Base-by-base conservation (phyloP, 768 basidiomycete genomes). In the Panaeolus cyanescens region DNA sequence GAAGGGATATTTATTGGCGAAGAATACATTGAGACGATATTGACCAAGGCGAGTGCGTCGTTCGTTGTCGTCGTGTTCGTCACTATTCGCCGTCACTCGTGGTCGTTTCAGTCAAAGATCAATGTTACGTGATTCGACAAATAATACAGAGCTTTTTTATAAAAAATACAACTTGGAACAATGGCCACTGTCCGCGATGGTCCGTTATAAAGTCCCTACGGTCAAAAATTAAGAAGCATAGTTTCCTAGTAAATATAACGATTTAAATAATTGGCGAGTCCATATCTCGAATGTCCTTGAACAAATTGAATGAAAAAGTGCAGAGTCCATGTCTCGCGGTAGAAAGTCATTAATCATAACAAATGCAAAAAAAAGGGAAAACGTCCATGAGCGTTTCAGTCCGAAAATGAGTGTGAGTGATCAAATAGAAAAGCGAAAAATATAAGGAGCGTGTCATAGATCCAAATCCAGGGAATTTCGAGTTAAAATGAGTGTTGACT, bases 241-340 rank as follows among this genome's bases (percentile, higher is more conserved):
- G n/a, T n/a, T 42, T 7, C 19, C 37, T 39, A 42, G 19, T 60
- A 58, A n/a, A 25, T 34, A 54, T 34, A 53, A 30, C 30, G 34
- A 32, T 7, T 22, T 5, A 40, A 42, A 45, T 17, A 50, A 50
- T 28, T 25, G 22, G 25, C 45, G 45, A 50, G 45, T 50, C 45
- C 45, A 28, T 50, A 28, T 50, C 45, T 50, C 45, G 45, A 50
- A 28, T 50, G 45, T 50, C 45, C 45, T 13, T n/a, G 28, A 37
- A 20, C 42, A 54, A 67, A 62, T 19, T 58, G 59, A 61, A 33
- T 40, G 25, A 57, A 37, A 63, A 69, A 59, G 68, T 69, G 66
- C 68, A 66, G 68, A 69, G 68, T 69, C 66, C 66, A 59, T 64
- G 56, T 62, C 66, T 69, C 68, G 68, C 68, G 59, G 39, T 31